These are phyloP conservation scores for Kodamaea laetipori DNA, from an alignment of 805 yeast species.

Conservation along the genomic window DNA sequence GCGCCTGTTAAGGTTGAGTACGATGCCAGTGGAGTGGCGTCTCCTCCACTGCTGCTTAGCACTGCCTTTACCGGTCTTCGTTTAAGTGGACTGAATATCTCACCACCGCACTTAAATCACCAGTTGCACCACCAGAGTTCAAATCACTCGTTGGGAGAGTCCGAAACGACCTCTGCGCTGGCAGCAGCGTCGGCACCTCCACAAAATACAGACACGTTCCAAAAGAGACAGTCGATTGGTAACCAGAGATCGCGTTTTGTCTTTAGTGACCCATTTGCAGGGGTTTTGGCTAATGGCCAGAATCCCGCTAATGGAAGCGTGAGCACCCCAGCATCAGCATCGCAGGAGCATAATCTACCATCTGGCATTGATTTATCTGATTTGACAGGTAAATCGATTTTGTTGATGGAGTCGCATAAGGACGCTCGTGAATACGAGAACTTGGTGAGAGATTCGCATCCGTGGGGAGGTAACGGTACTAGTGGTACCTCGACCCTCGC, in stretches of 20 bases:
- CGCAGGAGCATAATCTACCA: constrained; percentile 5
- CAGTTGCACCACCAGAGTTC: constrained; percentile 13
- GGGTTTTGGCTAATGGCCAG: constrained; percentile 11
- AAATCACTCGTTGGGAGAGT: constrained; percentile 8
- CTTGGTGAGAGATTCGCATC: constrained; percentile 35
- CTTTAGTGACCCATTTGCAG: constrained; percentile 60
- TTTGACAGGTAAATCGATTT: constrained; percentile 43
- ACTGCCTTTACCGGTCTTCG: constrained; percentile 30
- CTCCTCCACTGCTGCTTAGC: constrained; percentile 16
- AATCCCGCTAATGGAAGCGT: neutral
- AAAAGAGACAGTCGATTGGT: constrained; percentile 56
- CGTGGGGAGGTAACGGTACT: constrained; percentile 6
- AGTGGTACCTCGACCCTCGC: constrained; percentile 9
- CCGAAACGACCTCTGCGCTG: neutral
- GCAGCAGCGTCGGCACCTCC: neutral
- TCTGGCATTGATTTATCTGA: constrained; percentile 34
- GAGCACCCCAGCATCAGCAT: constrained; percentile 20
- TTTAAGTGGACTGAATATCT: constrained; percentile 29
- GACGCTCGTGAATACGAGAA: constrained; percentile 51
- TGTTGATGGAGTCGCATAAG: constrained; percentile 48
- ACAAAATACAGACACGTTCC: constrained; percentile 28
- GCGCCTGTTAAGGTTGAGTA: constrained; percentile 42
- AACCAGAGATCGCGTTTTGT: constrained; percentile 67
- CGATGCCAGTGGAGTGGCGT: constrained; percentile 21
- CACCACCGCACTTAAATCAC: constrained; percentile 33